Base-by-base conservation (phyloP, 495 filamentous ascomycete genomes). In the Podospora pseudopauciseta region DNA sequence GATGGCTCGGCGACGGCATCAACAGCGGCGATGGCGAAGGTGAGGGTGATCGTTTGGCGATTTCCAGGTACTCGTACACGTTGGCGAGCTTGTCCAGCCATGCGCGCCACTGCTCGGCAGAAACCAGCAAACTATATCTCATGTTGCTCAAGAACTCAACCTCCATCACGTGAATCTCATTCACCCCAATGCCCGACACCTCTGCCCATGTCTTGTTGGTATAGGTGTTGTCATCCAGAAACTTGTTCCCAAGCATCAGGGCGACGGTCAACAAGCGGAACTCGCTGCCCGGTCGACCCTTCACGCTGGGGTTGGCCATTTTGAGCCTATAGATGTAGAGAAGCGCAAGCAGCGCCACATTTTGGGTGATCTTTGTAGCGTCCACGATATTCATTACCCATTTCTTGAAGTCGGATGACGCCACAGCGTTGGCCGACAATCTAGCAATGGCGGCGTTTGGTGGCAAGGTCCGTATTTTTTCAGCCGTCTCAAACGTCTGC, bases 161-260 rank as follows among this genome's bases (percentile, higher is more conserved):
- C 76, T 99, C 96, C 96, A 99, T 99, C 54, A 97, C 88, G 75
- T 99, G 96, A 56, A 99, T 96, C 79, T 99, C 96, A 64, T 88
- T 88, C 15, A 98, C 96, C 4, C 91, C 90, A 67, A 99, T 97
- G 19, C 92, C 90, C 27, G 96, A 97, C 57, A 99, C 96, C 72
- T 99, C 96, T 16, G 96, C 95, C 96, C 96, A 99, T 1, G 96
- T 98, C 83, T 98, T 97, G 83, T 99, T 99, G 64, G 96, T 98
- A 79, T 98, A 99, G 2, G 96, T 98, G 77, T 98, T 99, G 74
- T 99, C 96, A 75, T 99, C 96, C 70, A 99, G 81, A 74, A 97
- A 99, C 84, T 99, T 99, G 79, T 98, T 99, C 67, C 94, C 95
- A 57, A 99, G 82, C 96, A 99, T 99, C 76, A 99, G 81, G 16